phyloP scores from a whole-genome alignment of 306 rosid species.

The Hippophae rhamnoides region DNA sequence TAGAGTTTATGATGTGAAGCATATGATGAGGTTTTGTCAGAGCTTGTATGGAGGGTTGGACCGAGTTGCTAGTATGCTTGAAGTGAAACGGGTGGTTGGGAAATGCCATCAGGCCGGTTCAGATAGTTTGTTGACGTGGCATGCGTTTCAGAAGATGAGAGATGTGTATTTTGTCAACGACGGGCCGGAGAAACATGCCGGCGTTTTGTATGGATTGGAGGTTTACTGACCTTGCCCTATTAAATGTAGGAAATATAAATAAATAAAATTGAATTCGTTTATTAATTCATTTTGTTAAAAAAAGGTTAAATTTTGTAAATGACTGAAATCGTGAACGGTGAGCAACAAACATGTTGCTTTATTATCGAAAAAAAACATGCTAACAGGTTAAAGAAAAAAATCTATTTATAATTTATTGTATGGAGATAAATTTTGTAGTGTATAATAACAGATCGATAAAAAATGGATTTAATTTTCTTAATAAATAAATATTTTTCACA shows the following conservation, averaged over 20 bases:
- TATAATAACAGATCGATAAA: too few species aligned
- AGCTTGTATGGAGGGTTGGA: conserved; percentile 60
- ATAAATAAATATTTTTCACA: too few species aligned
- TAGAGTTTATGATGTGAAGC: conserved; percentile 56
- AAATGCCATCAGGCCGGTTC: conserved; percentile 87
- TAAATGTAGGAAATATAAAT: background rate
- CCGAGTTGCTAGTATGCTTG: conserved; percentile 47
- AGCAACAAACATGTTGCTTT: too few species aligned
- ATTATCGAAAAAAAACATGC: too few species aligned
- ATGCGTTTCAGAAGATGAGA: conserved; percentile 52
- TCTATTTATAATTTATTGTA: too few species aligned
- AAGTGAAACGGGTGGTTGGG: conserved; percentile 62
- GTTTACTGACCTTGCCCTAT: conserved; percentile 16
- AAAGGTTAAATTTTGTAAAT: too few species aligned
- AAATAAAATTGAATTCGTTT: background rate
- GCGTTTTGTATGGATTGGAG: conserved; percentile 61
- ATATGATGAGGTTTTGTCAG: conserved; percentile 59
- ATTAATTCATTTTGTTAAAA: background rate
- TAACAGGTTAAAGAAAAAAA: too few species aligned
- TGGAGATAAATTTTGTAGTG: too few species aligned
- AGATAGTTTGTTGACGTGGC: conserved; percentile 73
- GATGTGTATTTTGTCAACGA: conserved; percentile 38
- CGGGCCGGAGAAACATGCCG: conserved; percentile 51
- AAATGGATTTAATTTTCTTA: too few species aligned
- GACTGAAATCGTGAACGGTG: too few species aligned